Base-by-base conservation (phyloP, 345 rosid genomes). In the Syzygium aqueum region DNA sequence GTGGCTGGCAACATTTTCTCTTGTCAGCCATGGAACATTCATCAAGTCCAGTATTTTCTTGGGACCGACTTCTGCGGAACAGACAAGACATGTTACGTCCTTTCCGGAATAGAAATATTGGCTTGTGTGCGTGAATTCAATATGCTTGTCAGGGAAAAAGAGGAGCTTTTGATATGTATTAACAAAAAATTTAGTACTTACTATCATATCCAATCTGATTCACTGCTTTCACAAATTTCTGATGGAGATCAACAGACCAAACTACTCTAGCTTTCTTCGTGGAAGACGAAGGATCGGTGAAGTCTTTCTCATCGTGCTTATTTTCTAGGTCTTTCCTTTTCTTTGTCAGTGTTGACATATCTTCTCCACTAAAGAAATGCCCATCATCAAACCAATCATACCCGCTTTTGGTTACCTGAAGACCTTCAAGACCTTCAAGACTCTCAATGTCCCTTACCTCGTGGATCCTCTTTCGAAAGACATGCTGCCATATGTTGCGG, bases 401-500 rank as follows among this genome's bases (percentile, higher is more conserved):
- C 84, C 92, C 95, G 84, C 89, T 91, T 92, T 92, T 84, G 17
- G 91, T 86, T 88, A 94, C 89, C 88, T 93, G 95, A 53, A 93
- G 87, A 87, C 88, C 89, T 33, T 97, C 97, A 33, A 89, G 53
- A 53, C 94, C 91, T 87, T 95, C 98, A 28, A 90, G 89, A 77
- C 85, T 91, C 49, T 95, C 98, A 25, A 95, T 93, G 85, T 95
- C 98, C 90, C 95, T 93, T 40, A 94, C 93, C 91, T 96, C 98
- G 23, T 94, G 94, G 84, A 97, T 95, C 91, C 92, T 95, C 90
- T 96, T 97, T 86, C 99, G 90, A 11, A 95, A 89, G 11, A 97
- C 99, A 84, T 97, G 99, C 86, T 97, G 99, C 99, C 99, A 97
- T 89, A 97, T 97, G 87, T 96, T 97, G 86, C 95, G 92, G n/a